Evolutionary conservation across 257 asterid genomes (phyloP), one percentile per base, ranked within the genome.

Genomic region (Hygrophila difformis): DNA sequence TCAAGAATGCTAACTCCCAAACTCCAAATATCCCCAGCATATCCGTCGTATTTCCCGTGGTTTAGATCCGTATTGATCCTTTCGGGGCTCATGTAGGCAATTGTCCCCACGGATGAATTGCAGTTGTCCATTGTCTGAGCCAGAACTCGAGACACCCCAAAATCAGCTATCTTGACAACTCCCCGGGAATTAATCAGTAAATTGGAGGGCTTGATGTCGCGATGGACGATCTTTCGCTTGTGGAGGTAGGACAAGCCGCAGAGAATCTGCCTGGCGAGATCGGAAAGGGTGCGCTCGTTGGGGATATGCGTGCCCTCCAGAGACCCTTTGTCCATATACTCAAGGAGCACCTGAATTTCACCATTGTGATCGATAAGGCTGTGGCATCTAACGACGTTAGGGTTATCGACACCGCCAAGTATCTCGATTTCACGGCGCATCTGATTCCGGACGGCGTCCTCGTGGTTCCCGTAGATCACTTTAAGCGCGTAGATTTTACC

Each of bases 1-100:
- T 87, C 97, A 19, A 87, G 69, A 31, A 87, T 74, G 77, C 94
- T 87, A 28, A 87, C 93, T 0, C 97, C 97, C 9, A 87, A 55
- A 33, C 97, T 83, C 97, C 97, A 87, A 34, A 87, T 83, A 52
- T 87, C 97, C 1, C 96, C 96, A 0, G 94, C 94, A 21, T 82
- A 82, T 0, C 96, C 94, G 26, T 86, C 83, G 45, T 87, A 87
- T 49, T 59, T 64, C 14, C 93, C 94, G 1, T 80, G 94, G 43
- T 87, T 83, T 38, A 83, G 67, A 75, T 87, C 97, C n/a, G 97
- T 83, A 57, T 83, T 80, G 41, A 87, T 83, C 48, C 94, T 64
- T 56, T 83, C 97, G 0, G 94, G 97, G 50, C 93, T 80, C 97
- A 87, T 87, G 62, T 83, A 83, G 12, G 94, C 97, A 39, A 83